These are phyloP conservation scores for Solanum dulcamara DNA, from an alignment of 257 asterid genomes.

Conservation along the genomic window DNA sequence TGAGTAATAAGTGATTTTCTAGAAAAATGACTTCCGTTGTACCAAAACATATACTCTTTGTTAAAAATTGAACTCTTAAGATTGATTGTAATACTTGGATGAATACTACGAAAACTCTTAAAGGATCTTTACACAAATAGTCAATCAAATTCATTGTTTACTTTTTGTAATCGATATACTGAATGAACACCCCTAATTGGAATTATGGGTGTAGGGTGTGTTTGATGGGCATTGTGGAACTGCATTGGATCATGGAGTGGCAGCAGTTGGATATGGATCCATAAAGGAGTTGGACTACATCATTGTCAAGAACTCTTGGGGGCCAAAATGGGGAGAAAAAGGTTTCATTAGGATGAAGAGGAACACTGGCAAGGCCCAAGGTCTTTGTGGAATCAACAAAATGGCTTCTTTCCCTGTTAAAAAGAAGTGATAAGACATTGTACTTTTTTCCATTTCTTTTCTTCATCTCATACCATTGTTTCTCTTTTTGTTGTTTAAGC, in stretches of 20 bases:
- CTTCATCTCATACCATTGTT: neutral
- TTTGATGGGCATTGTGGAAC: conserved; percentile 60
- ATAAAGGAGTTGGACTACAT: conserved; percentile 30
- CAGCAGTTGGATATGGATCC: conserved; percentile 48
- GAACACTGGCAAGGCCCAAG: conserved; percentile 36
- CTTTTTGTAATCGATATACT: neutral
- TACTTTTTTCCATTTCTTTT: neutral
- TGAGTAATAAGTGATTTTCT: neutral
- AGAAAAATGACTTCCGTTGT: neutral
- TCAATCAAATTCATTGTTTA: neutral
- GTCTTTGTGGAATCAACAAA: conserved; percentile 49
- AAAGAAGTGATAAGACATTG: conserved; percentile 1
- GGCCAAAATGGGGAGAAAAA: conserved; percentile 55
- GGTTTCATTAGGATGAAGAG: conserved; percentile 62
- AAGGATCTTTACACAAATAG: neutral
- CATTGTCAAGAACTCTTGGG: conserved; percentile 66
- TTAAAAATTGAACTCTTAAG: neutral
- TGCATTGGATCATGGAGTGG: conserved; percentile 42
- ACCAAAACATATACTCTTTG: neutral
- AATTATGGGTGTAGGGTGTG: conserved; percentile 32
- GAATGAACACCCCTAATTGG: neutral
- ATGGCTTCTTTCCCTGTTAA: conserved; percentile 59
- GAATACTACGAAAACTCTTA: neutral
- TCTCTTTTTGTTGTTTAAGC: neutral
- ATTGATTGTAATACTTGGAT: neutral